A percentile compares a stretch with the other conserved stretches of the same genome.
Evolutionary conservation across 2,329 filamentous ascomycete genomes (phyloP).

Genomic region (Neopestalotiopsis sp.): DNA sequence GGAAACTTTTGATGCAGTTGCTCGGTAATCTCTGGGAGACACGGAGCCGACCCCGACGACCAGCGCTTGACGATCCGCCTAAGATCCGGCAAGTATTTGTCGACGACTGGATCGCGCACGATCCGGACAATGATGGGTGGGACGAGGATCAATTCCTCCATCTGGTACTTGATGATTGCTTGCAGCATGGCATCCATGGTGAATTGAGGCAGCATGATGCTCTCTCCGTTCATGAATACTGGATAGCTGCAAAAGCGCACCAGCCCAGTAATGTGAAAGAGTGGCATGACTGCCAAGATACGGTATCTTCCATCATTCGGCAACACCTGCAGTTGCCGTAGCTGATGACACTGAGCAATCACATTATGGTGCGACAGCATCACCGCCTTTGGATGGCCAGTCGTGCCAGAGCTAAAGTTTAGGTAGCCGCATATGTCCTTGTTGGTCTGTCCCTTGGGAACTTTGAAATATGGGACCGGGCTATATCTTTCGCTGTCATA

Average conservation of each 20-base stretch:
- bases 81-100: conserved; percentile 18
- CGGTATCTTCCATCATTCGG: conserved; percentile 17
- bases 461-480: conserved; percentile 4
- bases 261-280: conserved; percentile 28
- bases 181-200: conserved; percentile 27
- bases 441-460: conserved; percentile 16
- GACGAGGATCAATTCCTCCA: conserved; percentile 30
- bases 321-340: conserved; percentile 18
- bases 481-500: neutral
- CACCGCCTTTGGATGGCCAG: conserved; percentile 21
- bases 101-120: conserved; percentile 25
- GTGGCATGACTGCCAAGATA: conserved; percentile 18
- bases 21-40: conserved; percentile 59
- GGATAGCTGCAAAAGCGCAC: conserved; percentile 26
- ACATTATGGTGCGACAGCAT: conserved; percentile 23
- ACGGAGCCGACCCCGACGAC: conserved; percentile 63
- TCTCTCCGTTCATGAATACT: conserved; percentile 26
- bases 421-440: conserved; percentile 19
- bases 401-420: conserved; percentile 23
- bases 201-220: conserved; percentile 29
- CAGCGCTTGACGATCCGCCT: conserved; percentile 49
- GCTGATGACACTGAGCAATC: conserved; percentile 22
- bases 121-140: conserved; percentile 31
- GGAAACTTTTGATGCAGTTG: conserved; percentile 61
- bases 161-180: conserved; percentile 24